Conservation (phyloP, 768 basidiomycete species). For the Chalciporus chontae region DNA sequence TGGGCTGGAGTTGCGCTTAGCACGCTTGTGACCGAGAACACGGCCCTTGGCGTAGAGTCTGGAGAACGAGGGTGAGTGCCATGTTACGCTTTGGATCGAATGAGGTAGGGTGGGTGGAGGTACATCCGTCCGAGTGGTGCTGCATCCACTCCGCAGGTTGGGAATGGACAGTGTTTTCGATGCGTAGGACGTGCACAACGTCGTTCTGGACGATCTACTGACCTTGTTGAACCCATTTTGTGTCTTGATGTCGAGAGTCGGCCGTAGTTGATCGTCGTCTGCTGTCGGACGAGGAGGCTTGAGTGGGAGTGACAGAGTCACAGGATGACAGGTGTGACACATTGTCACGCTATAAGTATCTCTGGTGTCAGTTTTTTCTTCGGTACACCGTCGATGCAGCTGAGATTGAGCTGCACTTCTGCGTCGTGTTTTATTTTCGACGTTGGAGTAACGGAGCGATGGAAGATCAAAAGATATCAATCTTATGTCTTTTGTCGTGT, state of each 20-base stretch:
- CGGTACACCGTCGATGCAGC: slow-evolving; percentile 42
- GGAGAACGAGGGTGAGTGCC: slow-evolving; percentile 8
- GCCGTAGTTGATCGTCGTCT: slow-evolving; percentile 26
- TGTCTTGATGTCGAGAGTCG: slow-evolving; percentile 30
- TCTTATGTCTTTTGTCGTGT: slow-evolving; percentile 16
- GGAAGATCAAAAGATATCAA: slow-evolving; percentile 37
- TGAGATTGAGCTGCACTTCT: slow-evolving; percentile 43
- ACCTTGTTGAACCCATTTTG: slow-evolving; percentile 82
- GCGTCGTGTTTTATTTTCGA: slow-evolving; percentile 31
- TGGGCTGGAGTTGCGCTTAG: slow-evolving; percentile 93
- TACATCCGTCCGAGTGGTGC: slow-evolving; percentile 11
- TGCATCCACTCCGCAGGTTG: slow-evolving; percentile 15
- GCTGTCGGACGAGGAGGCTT: slow-evolving; percentile 9
- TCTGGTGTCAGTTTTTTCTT: neutral
- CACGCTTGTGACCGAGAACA: slow-evolving; percentile 96
- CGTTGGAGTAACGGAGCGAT: slow-evolving; percentile 62
- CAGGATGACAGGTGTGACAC: slow-evolving; percentile 20
- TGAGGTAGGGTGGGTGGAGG: neutral
- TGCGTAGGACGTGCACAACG: neutral
- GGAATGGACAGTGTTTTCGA: neutral
- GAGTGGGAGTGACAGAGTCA: slow-evolving; percentile 29
- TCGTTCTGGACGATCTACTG: slow-evolving; percentile 32
- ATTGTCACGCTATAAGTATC: slow-evolving; percentile 13
- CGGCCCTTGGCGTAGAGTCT: slow-evolving; percentile 97
- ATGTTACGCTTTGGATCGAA: neutral